Percentiles rank a stretch among this genome's conserved stretches.
phyloP scores from a whole-genome alignment of 805 yeast species.

The Kodamaea lidongshanica region DNA sequence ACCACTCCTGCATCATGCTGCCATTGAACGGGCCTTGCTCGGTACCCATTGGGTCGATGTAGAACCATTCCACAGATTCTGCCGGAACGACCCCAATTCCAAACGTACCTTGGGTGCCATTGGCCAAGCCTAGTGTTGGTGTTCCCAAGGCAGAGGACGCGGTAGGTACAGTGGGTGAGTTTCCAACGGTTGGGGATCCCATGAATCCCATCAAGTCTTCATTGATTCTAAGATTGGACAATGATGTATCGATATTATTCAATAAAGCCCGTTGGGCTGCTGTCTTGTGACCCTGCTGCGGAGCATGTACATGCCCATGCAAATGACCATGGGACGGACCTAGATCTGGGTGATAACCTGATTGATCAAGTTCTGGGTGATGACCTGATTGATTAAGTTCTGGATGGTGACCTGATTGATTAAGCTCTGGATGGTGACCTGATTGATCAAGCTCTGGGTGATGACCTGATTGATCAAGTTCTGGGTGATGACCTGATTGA shows the following conservation, averaged over 20 bases:
- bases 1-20: constrained; percentile 74
- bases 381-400: background rate
- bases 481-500: background rate
- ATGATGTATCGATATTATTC: no score
- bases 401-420: background rate
- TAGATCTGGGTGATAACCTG: constrained; percentile 2
- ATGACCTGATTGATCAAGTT: background rate
- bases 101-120: no score
- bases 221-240: no score
- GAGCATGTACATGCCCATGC: no score
- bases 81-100: no score
- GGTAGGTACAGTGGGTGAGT: no score
- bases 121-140: no score
- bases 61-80: constrained; percentile 68
- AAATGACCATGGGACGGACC: background rate
- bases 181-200: no score
- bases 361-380: background rate
- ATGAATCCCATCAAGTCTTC: no score
- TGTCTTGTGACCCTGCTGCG: no score
- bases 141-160: no score
- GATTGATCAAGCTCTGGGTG: background rate
- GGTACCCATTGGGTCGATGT: constrained; percentile 61
- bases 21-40: constrained; percentile 83
- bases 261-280: no score
- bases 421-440: background rate